Percentiles rank a stretch among this genome's conserved stretches.
Evolutionary conservation across 306 rosid species (phyloP).

Genomic region (Fagus sylvatica): DNA sequence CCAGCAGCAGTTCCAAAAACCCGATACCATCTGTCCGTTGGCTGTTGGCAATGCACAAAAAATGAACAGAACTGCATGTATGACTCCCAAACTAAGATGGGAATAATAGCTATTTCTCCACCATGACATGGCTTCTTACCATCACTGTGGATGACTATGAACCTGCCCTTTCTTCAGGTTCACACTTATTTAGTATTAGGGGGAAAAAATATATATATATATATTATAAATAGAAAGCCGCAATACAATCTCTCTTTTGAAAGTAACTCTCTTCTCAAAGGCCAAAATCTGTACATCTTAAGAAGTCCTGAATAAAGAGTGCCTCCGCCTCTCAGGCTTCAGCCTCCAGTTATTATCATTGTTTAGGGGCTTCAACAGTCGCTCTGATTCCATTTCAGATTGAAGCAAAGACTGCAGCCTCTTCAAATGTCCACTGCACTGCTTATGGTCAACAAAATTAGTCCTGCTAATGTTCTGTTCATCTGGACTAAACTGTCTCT

Average conservation of each 20-base stretch:
- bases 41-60: conserved; percentile 17
- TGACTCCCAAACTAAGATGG: conserved; percentile 12
- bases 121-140: conserved; percentile 34
- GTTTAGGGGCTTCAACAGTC: conserved; percentile 57
- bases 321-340: conserved; percentile 68
- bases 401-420: conserved; percentile 78
- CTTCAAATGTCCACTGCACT: conserved; percentile 75
- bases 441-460: conserved; percentile 55
- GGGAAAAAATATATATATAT: too few species aligned
- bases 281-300: conserved; percentile 56
- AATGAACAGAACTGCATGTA: conserved; percentile 1
- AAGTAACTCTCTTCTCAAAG: conserved; percentile 24
- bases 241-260: conserved; percentile 36
- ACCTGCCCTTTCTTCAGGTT: conserved; percentile 24
- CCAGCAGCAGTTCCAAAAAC: conserved; percentile 13
- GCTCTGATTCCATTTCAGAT: conserved; percentile 65
- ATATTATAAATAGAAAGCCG: conserved; percentile 37
- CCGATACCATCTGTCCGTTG: neutral
- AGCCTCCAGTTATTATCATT: conserved; percentile 60
- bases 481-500: conserved; percentile 52
- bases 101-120: conserved; percentile 10
- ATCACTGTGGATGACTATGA: conserved; percentile 11
- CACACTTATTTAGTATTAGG: conserved; percentile 40
- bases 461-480: conserved; percentile 18
- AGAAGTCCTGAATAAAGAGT: conserved; percentile 44